Evolutionary conservation across 768 basidiomycete species (phyloP).

Genomic region (Boletus sp.): DNA sequence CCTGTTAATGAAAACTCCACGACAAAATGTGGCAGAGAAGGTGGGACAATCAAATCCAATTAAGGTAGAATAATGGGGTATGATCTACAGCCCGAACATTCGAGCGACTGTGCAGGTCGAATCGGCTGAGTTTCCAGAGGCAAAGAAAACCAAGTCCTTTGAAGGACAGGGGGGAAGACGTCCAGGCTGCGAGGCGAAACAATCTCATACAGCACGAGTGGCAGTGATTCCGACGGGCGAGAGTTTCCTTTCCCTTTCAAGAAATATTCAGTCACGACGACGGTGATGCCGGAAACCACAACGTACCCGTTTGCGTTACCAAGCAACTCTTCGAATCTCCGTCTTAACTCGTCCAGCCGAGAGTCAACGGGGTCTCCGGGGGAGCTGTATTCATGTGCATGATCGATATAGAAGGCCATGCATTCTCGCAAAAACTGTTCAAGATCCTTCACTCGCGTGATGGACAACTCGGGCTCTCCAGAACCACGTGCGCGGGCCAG

Average conservation of each 20-base stretch:
- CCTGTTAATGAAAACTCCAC: background rate
- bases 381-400: constrained; percentile 37
- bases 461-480: constrained; percentile 66
- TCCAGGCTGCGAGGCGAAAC: background rate
- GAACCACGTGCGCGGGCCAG: constrained; percentile 68
- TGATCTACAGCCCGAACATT: background rate
- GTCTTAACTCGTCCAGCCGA: constrained; percentile 12
- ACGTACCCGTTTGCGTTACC: constrained; percentile 27
- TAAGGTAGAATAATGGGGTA: background rate
- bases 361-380: constrained; percentile 8
- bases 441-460: constrained; percentile 52
- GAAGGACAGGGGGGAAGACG: background rate
- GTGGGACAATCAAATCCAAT: background rate
- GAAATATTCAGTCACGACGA: background rate
- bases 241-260: constrained; percentile 20
- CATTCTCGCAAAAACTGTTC: constrained; percentile 66
- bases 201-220: background rate
- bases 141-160: background rate
- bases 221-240: constrained; percentile 12
- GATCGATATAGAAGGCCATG: constrained; percentile 54
- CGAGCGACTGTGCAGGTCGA: background rate
- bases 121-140: background rate
- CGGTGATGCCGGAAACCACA: background rate
- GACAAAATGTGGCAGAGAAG: background rate
- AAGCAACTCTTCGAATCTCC: constrained; percentile 29